Conservation (phyloP, 495 filamentous ascomycete genomes). For the Penicillium ucsense region DNA sequence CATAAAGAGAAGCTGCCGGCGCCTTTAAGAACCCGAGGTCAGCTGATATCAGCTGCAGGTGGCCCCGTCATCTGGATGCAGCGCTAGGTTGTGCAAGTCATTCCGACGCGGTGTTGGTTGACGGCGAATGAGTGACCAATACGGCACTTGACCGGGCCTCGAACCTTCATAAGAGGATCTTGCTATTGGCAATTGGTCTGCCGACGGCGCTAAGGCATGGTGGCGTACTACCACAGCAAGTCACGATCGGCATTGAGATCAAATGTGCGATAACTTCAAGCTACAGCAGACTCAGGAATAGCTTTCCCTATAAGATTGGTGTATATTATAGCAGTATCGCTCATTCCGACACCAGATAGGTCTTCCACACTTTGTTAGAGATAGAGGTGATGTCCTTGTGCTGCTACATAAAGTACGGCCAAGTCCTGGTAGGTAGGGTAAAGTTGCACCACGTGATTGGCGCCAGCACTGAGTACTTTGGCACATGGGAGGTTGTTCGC, state of each 20-base stretch:
- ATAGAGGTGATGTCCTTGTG: no score
- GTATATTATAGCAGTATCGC: no score
- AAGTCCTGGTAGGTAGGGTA: no score
- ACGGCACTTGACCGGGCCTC: neutral
- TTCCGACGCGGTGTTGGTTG: neutral
- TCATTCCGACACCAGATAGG: no score
- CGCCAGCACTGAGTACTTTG: no score
- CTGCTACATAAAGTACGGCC: no score
- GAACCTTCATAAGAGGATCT: neutral
- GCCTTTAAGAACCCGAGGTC: conserved; percentile 20
- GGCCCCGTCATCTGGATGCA: conserved; percentile 20
- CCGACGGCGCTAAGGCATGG: conserved; percentile 7
- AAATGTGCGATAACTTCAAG: conserved; percentile 1
- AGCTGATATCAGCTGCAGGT: conserved; percentile 22
- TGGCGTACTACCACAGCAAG: conserved; percentile 6
- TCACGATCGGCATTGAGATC: conserved; percentile 8
- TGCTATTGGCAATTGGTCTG: conserved; percentile 1
- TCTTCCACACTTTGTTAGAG: no score
- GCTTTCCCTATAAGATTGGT: no score
- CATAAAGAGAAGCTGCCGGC: conserved; percentile 15
- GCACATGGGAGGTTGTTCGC: no score
- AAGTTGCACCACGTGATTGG: no score
- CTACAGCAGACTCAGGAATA: no score
- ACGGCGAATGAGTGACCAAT: neutral
- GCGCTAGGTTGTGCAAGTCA: neutral